phyloP scores from a whole-genome alignment of 805 yeast genomes.

The Yamadazyma philogaea region DNA sequence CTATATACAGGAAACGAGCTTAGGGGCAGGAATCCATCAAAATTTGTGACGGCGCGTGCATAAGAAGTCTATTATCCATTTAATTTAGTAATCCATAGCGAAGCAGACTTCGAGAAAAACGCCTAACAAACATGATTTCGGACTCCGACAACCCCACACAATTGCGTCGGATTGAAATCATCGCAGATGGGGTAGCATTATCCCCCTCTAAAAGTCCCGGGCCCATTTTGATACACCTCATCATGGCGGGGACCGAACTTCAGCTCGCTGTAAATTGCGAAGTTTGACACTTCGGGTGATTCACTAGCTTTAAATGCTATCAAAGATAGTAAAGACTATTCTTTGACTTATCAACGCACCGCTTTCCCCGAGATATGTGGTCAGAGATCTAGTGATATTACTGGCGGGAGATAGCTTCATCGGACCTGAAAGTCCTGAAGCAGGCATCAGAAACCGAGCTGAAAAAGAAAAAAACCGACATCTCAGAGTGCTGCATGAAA shows the following conservation, averaged over 20 bases:
- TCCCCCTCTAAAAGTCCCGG: too few species aligned
- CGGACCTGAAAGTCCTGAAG: neutral
- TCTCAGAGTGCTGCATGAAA: neutral
- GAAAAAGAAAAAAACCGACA: neutral
- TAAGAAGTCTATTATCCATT: neutral
- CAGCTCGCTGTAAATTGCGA: too few species aligned
- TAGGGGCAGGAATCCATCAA: neutral
- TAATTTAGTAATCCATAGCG: neutral
- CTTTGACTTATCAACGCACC: too few species aligned
- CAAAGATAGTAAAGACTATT: too few species aligned
- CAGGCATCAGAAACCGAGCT: too few species aligned
- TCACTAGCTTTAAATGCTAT: too few species aligned
- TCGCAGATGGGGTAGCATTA: neutral
- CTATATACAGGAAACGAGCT: neutral
- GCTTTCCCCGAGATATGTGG: too few species aligned
- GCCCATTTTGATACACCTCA: too few species aligned
- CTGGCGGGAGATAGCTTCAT: neutral
- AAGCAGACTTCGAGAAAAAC: neutral
- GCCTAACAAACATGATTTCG: neutral
- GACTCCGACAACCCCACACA: slow-evolving; percentile 4
- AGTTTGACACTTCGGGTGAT: too few species aligned
- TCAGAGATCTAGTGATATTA: neutral
- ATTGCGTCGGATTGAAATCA: neutral
- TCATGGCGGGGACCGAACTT: too few species aligned
- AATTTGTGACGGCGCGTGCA: neutral